These are phyloP conservation scores for Venturia aucupariae DNA, from an alignment of 2,329 filamentous ascomycete species.

Conservation along the genomic window DNA sequence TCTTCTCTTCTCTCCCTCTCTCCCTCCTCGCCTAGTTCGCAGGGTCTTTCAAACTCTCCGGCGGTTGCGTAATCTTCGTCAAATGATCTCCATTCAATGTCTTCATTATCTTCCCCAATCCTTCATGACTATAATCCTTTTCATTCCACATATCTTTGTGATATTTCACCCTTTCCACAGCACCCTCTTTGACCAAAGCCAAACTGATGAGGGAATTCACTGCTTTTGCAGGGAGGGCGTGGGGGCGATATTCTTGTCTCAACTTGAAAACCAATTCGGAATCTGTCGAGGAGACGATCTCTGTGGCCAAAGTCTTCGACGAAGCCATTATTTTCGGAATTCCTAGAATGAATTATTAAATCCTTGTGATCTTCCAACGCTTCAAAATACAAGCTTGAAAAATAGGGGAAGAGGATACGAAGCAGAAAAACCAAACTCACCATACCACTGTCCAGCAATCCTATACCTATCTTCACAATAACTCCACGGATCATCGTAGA, in stretches of 20 bases:
- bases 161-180: slow-evolving; percentile 31
- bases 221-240: slow-evolving; percentile 28
- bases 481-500: slow-evolving; percentile 41
- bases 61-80: slow-evolving; percentile 34
- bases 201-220: slow-evolving; percentile 35
- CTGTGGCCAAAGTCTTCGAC: slow-evolving; percentile 32
- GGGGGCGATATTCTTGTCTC: slow-evolving; percentile 39
- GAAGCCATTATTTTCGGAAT: slow-evolving; percentile 35
- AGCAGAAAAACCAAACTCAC: slow-evolving; percentile 16
- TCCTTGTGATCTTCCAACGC: no score
- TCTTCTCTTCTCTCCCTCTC: not conserved
- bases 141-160: slow-evolving; percentile 44
- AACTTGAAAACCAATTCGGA: slow-evolving; percentile 39
- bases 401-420: not conserved
- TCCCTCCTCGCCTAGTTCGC: not conserved
- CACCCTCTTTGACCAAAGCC: slow-evolving; percentile 28
- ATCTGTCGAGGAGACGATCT: slow-evolving; percentile 31
- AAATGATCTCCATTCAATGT: slow-evolving; percentile 41
- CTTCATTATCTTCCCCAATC: slow-evolving; percentile 40
- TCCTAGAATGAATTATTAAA: slow-evolving; percentile 18
- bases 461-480: slow-evolving; percentile 43
- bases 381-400: not conserved
- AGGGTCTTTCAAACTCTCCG: slow-evolving; percentile 21
- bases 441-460: slow-evolving; percentile 44
- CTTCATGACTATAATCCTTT: slow-evolving; percentile 40